These are phyloP conservation scores for Cafeteria roenbergensis DNA, from an alignment of 108 stramenopile species.

Conservation along the genomic window DNA sequence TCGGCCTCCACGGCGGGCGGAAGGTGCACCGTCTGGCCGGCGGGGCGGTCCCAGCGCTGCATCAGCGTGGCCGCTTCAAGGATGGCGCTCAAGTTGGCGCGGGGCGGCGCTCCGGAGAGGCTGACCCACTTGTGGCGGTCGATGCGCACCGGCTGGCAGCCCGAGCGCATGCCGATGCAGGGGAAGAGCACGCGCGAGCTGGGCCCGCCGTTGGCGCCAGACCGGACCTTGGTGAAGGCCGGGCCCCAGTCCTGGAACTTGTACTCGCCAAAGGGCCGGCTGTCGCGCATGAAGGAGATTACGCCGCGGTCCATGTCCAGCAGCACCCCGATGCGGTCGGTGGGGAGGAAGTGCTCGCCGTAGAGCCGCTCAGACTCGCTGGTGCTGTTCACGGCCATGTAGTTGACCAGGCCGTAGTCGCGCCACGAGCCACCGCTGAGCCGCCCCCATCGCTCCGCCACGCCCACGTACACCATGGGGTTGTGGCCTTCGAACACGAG, in stretches of 20 bases:
- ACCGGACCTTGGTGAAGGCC: slow-evolving; percentile 7
- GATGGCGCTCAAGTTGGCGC: background rate
- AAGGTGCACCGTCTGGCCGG: background rate
- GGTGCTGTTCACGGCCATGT: slow-evolving; percentile 5
- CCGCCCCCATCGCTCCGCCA: slow-evolving; percentile 12
- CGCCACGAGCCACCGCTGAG: background rate
- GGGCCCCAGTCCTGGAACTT: slow-evolving; percentile 15
- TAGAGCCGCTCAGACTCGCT: slow-evolving; percentile 14
- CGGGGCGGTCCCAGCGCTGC: background rate
- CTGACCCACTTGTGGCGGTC: background rate
- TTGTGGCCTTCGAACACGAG: background rate
- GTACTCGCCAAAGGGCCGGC: slow-evolving; percentile 1
- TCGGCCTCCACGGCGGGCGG: background rate
- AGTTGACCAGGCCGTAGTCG: slow-evolving; percentile 15
- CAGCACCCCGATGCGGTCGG: slow-evolving; percentile 23
- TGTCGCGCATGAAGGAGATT: slow-evolving; percentile 15
- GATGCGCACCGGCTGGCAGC: slow-evolving; percentile 2
- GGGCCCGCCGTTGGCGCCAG: slow-evolving; percentile 2
- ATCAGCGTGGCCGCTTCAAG: slow-evolving; percentile 1
- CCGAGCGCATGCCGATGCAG: slow-evolving; percentile 6
- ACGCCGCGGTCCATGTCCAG: slow-evolving; percentile 20
- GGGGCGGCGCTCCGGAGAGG: background rate
- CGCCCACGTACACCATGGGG: background rate
- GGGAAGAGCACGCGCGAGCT: slow-evolving; percentile 12
- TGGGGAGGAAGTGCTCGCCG: slow-evolving; percentile 13